Percentiles rank a stretch among this genome's conserved stretches.
Evolutionary conservation across 495 filamentous ascomycete species (phyloP).

Genomic region (Podospora pseudoanserina): DNA sequence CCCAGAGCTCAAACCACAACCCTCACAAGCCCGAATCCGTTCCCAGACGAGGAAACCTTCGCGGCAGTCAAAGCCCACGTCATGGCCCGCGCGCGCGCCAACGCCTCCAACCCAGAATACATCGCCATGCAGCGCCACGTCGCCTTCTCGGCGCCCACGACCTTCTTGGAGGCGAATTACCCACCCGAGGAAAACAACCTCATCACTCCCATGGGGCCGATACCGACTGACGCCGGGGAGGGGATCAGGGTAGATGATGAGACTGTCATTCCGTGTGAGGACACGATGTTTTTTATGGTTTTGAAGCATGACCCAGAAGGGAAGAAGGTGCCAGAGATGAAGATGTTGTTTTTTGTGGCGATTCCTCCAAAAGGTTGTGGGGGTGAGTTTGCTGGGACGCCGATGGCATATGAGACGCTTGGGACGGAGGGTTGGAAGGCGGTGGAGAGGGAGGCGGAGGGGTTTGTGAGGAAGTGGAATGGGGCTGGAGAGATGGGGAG

Average conservation of each 20-base stretch:
- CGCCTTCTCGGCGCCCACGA: not conserved
- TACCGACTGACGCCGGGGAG: not conserved
- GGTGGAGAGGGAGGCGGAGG: not conserved
- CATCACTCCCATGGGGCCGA: not conserved
- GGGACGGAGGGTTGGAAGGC: not conserved
- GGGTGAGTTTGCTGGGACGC: not conserved
- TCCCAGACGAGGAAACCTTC: not conserved
- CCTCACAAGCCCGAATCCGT: not conserved
- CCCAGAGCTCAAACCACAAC: not conserved
- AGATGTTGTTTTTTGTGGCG: not conserved
- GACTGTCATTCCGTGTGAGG: not conserved
- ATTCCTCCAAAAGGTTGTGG: not conserved
- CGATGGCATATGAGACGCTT: not conserved
- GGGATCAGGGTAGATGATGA: not conserved
- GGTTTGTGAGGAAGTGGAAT: not conserved
- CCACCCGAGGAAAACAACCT: not conserved
- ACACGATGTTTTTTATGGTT: not conserved
- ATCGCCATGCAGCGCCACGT: not conserved
- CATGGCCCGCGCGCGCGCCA: not conserved
- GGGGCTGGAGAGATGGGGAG: not conserved
- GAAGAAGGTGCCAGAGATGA: not conserved
- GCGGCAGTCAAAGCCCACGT: not conserved
- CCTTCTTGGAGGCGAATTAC: not conserved
- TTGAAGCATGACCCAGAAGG: not conserved
- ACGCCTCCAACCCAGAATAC: not conserved